phyloP scores from a whole-genome alignment of 2,329 filamentous ascomycete genomes.

The Cercospora sp. region DNA sequence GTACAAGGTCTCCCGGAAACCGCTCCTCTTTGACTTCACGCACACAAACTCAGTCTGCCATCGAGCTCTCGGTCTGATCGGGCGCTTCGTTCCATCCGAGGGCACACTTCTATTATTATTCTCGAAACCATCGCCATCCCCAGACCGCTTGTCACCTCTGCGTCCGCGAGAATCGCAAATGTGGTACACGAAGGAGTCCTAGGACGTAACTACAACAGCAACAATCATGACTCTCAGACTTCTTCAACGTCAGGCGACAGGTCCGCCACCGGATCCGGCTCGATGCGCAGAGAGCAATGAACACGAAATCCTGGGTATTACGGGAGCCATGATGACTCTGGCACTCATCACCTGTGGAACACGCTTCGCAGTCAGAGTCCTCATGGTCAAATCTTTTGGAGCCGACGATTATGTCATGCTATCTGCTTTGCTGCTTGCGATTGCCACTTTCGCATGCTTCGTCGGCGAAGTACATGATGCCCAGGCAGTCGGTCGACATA shows the following conservation, averaged over 20 bases:
- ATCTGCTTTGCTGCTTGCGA: slow-evolving; percentile 42
- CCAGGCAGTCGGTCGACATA: slow-evolving; percentile 2
- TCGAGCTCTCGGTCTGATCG: neutral
- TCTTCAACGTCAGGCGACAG: slow-evolving; percentile 11
- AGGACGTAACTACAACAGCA: neutral
- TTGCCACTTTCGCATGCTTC: slow-evolving; percentile 46
- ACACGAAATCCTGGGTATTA: slow-evolving; percentile 29
- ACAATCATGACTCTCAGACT: slow-evolving; percentile 5
- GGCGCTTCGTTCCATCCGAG: neutral
- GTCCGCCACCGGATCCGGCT: slow-evolving; percentile 21
- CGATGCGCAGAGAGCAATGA: slow-evolving; percentile 33
- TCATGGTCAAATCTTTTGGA: slow-evolving; percentile 52
- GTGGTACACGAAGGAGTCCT: neutral
- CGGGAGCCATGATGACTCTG: slow-evolving; percentile 26
- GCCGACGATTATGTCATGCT: slow-evolving; percentile 53
- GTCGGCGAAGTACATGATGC: slow-evolving; percentile 47
- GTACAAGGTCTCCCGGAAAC: slow-evolving; percentile 2
- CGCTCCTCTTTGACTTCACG: slow-evolving; percentile 1
- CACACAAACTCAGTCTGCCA: neutral
- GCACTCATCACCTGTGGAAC: slow-evolving; percentile 28
- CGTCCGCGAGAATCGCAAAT: neutral
- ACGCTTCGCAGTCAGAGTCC: slow-evolving; percentile 43
- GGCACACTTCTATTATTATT: neutral
- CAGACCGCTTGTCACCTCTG: neutral
- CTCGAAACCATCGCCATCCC: neutral